Evolutionary conservation across 2,329 filamentous ascomycete genomes (phyloP).

Genomic region (Sclerotinia subarctica): DNA sequence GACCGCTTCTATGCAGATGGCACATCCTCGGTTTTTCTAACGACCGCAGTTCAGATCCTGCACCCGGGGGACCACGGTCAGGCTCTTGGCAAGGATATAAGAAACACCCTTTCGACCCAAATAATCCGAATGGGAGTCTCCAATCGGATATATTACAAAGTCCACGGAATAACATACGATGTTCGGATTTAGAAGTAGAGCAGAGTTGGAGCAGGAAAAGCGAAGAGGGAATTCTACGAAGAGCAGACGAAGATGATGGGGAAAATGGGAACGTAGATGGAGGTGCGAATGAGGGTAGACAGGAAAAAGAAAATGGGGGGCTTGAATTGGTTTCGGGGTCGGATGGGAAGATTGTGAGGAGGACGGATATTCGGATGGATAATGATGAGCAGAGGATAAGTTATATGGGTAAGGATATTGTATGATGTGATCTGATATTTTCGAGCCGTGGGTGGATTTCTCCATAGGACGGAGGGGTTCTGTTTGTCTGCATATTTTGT

Average conservation of each 20-base stretch:
- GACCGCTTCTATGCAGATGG: constrained; percentile 2
- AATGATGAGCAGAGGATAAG: not conserved
- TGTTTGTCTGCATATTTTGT: no score
- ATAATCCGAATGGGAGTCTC: no score
- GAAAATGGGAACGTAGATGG: not conserved
- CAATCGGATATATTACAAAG: not conserved
- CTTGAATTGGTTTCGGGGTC: not conserved
- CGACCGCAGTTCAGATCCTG: not conserved
- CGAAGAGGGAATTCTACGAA: not conserved
- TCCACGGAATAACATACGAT: not conserved
- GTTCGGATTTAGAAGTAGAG: not conserved
- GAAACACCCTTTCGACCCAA: not conserved
- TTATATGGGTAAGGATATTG: not conserved
- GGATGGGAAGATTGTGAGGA: not conserved
- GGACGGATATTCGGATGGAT: not conserved
- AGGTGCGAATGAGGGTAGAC: not conserved
- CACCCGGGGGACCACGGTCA: not conserved
- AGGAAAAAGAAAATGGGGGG: not conserved
- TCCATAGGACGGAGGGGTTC: not conserved
- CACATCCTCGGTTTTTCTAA: not conserved
- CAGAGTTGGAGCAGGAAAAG: not conserved
- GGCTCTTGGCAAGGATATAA: not conserved
- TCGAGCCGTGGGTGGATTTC: not conserved
- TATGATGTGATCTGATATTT: not conserved
- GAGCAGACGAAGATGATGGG: no score